Evolutionary conservation across 1,284 basidiomycete genomes (phyloP), one percentile per base, ranked within the genome.

Genomic region (Cutaneotrichosporon curvatum): DNA sequence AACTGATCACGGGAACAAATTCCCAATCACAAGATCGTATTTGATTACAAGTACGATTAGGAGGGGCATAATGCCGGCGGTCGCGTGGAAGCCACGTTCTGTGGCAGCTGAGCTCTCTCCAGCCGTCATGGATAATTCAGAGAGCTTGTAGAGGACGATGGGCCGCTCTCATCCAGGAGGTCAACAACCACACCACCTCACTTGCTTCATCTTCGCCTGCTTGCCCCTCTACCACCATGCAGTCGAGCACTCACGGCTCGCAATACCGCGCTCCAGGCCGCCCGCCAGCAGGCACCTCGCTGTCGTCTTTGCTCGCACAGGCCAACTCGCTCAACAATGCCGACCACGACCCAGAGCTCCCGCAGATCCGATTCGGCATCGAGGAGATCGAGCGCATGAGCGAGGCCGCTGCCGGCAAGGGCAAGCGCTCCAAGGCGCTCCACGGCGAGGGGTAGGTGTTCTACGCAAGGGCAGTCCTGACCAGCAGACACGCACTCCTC

Each of bases 351-450:
- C 53, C 61, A 20, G 67, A 70, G 48, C 54, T 70, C 4, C 67
- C 67, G 35, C 65, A 65, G 51, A 63, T 70, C 53, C 54, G 63
- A 20, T 62, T 64, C 37, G 66, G 66, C 23, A 62, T 70, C 41
- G 67, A 67, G 34, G 67, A 70, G 58, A 66, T 70, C 47, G 67
- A 70, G 55, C 55, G 66, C 16, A 62, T 67, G 62, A 63, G 60
- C 47, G 66, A 65, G 53, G 45, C 43, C 3, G 60, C 62, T 4
- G 63, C 59, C 12, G 60, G 60, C 5, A 53, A 54, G 44, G 62
- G 65, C 6, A 66, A 63, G 52, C 55, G 59, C 16, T 45, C 47
- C 11, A 62, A 55, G 37, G 48, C 48, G 15, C 40, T 44, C 12
- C 45, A 43, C 16, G 65, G 57, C n/a, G 63, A 70, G 36, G 67